Base-by-base conservation (phyloP, 2,329 filamentous ascomycete species). In the Ambrosiella xylebori region DNA sequence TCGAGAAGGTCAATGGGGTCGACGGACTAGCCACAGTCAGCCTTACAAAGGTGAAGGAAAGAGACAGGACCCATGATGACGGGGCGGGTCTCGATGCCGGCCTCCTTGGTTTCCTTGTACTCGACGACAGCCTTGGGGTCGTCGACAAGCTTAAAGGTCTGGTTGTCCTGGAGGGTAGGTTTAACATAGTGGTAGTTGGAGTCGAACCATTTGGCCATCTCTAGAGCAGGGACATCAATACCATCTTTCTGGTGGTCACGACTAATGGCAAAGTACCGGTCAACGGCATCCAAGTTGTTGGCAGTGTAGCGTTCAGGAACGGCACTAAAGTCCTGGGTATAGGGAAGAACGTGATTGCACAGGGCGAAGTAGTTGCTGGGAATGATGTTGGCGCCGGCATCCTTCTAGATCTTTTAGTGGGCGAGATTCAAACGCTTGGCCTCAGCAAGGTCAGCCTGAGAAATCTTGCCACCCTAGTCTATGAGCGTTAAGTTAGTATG, bases 201-300 rank as follows among this genome's bases (percentile, higher is more conserved):
- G 81, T 98, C 93, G 71, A 98, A 98, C 93, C 93, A 98, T 81
- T 98, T 98, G 68, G 98, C 93, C 93, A 98, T 98, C 81, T 98
- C 93, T 74, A 95, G 78, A 69, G 80, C 81, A 66, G 91, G 88
- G 65, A 97, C 93, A 74, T 98, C 93, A 66, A 97, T 80, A 73
- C 87, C 82, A 69, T 84, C 82, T 83, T 88, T 94, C 77, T 98
- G 93, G 77, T 94, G 90, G 71, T 93, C 93, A 84, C 93, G 88
- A 69, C 93, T 93, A 88, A 98, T 95, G 74, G 93, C 93, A 70
- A 98, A 98, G 84, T 96, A 97, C 77, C 95, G 85, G 76, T 98
- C 93, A 71, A 98, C 77, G 64, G 81, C 74, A 74, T 91, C 77
- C 65, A 98, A 88, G 67, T 84, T 85, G 76, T 93, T 82, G 76